Percentiles rank a stretch among this genome's conserved stretches.
Conservation (phyloP, 164 flowering plant genomes). For the Magnolia kwangsiensis region DNA sequence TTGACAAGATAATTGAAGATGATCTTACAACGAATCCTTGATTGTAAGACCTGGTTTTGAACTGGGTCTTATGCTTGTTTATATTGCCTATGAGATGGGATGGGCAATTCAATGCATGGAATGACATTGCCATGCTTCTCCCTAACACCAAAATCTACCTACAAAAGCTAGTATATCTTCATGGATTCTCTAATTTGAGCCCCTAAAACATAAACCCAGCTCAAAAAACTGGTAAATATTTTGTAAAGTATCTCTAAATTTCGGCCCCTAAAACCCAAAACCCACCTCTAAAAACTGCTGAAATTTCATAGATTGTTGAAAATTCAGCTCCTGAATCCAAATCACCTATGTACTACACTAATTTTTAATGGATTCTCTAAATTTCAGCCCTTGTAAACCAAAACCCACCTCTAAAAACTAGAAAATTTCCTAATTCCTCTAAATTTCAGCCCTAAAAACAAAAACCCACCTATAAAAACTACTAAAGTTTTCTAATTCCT, state of each 20-base stretch:
- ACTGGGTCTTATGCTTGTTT: constrained; percentile 18
- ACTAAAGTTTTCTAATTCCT: background rate
- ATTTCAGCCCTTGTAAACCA: background rate
- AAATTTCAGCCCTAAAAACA: constrained; percentile 1
- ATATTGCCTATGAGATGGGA: constrained; percentile 20
- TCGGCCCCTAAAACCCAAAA: constrained; percentile 5
- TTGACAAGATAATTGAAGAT: constrained; percentile 27
- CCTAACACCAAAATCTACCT: constrained; percentile 1
- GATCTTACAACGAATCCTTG: constrained; percentile 15
- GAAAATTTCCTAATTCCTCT: background rate
- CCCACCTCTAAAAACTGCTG: background rate
- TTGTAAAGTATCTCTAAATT: background rate
- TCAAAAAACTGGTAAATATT: background rate
- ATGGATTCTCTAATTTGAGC: background rate
- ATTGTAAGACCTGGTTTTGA: constrained; percentile 20
- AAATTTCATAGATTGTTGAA: background rate
- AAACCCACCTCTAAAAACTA: constrained; percentile 5
- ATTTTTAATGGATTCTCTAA: background rate
- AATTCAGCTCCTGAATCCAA: background rate
- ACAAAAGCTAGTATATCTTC: background rate
- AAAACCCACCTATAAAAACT: constrained; percentile 4
- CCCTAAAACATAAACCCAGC: background rate
- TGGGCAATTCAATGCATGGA: constrained; percentile 23
- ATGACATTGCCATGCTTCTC: constrained; percentile 26
- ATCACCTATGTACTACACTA: background rate